Percentiles rank a stretch among this genome's conserved stretches.
Evolutionary conservation across 108 stramenopile species (phyloP).

Genomic region (Seminavis robusta): DNA sequence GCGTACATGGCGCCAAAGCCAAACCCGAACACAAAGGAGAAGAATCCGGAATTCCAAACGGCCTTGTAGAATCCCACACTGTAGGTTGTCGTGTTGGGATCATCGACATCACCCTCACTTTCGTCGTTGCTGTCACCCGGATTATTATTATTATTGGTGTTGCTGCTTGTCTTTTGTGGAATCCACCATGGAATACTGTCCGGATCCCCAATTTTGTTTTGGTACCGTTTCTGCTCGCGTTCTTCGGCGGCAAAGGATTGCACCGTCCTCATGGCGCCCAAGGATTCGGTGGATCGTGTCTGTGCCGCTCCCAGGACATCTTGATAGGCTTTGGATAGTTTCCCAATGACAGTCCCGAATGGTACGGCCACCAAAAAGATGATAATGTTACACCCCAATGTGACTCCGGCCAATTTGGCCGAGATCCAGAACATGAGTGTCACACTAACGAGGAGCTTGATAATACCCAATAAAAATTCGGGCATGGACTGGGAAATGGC

Average conservation of each 20-base stretch:
- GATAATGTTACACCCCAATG: slow-evolving; percentile 45
- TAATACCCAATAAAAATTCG: slow-evolving; percentile 40
- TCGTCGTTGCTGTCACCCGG: too few relatives aligned
- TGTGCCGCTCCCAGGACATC: slow-evolving; percentile 68
- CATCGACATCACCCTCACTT: too few relatives aligned
- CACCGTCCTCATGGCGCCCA: slow-evolving; percentile 71
- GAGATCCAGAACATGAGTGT: slow-evolving; percentile 69
- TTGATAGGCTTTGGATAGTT: slow-evolving; percentile 59
- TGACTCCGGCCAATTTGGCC: slow-evolving; percentile 51
- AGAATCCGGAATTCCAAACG: slow-evolving; percentile 47
- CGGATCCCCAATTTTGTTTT: slow-evolving; percentile 50
- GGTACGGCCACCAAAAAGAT: slow-evolving; percentile 46
- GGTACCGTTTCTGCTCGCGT: slow-evolving; percentile 48
- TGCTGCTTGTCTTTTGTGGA: slow-evolving; percentile 12
- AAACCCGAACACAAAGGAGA: slow-evolving; percentile 40
- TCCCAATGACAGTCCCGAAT: slow-evolving; percentile 43
- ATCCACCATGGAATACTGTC: slow-evolving; percentile 36
- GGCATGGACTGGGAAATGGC: slow-evolving; percentile 47
- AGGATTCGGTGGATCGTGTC: slow-evolving; percentile 61
- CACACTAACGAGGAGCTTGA: slow-evolving; percentile 44
- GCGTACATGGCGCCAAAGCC: slow-evolving; percentile 44
- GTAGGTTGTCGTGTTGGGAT: slow-evolving; percentile 45
- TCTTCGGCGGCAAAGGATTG: slow-evolving; percentile 76
- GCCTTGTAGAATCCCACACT: slow-evolving; percentile 55
- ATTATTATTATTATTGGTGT: too few relatives aligned